phyloP scores from a whole-genome alignment of 371 early-diverging fungal genomes.

The Rhizopus delemar region DNA sequence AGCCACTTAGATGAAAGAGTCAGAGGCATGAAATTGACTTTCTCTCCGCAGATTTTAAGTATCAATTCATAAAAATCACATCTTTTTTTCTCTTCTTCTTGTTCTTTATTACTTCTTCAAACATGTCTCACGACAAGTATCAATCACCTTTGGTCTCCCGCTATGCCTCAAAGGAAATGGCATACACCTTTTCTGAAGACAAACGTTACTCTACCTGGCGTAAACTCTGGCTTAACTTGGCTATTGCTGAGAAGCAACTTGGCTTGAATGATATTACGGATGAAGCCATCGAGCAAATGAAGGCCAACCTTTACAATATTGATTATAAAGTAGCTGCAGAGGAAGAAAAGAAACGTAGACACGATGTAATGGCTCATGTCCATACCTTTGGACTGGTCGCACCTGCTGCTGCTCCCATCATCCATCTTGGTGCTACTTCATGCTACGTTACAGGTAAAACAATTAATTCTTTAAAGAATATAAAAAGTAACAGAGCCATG shows the following conservation, averaged over 20 bases:
- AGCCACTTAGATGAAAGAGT: constrained; percentile 19
- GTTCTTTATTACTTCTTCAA: neutral
- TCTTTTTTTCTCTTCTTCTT: constrained; percentile 5
- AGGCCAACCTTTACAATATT: constrained; percentile 81
- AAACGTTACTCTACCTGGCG: constrained; percentile 95
- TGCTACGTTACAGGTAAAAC: constrained; percentile 87
- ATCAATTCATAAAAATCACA: neutral
- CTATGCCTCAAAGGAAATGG: constrained; percentile 97
- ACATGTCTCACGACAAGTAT: constrained; percentile 71
- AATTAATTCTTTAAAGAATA: neutral
- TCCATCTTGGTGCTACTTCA: constrained; percentile 97
- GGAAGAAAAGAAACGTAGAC: constrained; percentile 93
- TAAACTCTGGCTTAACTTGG: constrained; percentile 91
- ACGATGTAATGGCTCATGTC: constrained; percentile 99
- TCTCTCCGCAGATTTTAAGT: neutral
- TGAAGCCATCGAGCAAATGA: constrained; percentile 89
- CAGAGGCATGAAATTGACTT: neutral
- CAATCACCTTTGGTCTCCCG: constrained; percentile 93
- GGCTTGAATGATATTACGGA: constrained; percentile 87
- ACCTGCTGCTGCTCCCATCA: constrained; percentile 92
- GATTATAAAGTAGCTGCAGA: constrained; percentile 88
- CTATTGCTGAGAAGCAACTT: constrained; percentile 89
- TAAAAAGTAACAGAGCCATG: neutral
- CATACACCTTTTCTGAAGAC: constrained; percentile 92
- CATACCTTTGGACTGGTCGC: constrained; percentile 92